Conservation (phyloP, 2,329 filamentous ascomycete species). For the Arthrobotrys megalospora region DNA sequence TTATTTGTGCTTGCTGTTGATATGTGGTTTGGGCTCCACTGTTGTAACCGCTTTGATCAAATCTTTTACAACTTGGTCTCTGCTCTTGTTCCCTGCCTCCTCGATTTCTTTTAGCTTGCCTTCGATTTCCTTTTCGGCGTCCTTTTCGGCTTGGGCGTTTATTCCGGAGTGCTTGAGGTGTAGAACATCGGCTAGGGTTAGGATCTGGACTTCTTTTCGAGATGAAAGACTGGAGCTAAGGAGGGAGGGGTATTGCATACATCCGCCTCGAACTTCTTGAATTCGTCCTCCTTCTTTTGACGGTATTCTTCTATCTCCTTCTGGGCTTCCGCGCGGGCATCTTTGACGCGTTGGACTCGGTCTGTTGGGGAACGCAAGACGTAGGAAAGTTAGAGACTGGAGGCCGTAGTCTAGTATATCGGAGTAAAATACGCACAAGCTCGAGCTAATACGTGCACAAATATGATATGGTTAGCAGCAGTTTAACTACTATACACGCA, state of each 20-base stretch:
- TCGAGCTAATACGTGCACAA: conserved; percentile 75
- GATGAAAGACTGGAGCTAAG: conserved; percentile 9
- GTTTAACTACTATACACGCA: conserved; percentile 11
- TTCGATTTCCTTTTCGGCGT: conserved; percentile 85
- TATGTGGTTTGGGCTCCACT: conserved; percentile 75
- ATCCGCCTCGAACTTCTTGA: conserved; percentile 91
- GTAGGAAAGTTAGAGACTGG: conserved; percentile 24
- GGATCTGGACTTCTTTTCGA: conserved; percentile 13
- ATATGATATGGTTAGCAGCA: conserved; percentile 41
- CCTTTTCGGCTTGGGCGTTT: conserved; percentile 85
- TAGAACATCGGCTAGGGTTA: conserved; percentile 1
- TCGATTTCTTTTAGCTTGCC: conserved; percentile 86
- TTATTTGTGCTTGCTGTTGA: conserved; percentile 60
- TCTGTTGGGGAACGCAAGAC: conserved; percentile 70
- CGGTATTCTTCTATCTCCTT: conserved; percentile 97
- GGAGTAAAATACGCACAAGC: conserved; percentile 78
- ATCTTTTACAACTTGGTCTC: conserved; percentile 84
- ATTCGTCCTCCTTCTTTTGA: conserved; percentile 90
- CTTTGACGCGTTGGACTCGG: conserved; percentile 96
- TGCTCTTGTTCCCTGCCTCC: conserved; percentile 82
- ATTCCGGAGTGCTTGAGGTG: conserved; percentile 87
- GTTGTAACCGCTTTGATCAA: conserved; percentile 88
- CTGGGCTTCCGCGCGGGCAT: conserved; percentile 95
- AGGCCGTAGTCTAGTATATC: conserved; percentile 2
- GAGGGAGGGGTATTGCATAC: conserved; percentile 68